Base-by-base conservation (phyloP, 768 basidiomycete genomes). In the Hypholoma sublateritium region DNA sequence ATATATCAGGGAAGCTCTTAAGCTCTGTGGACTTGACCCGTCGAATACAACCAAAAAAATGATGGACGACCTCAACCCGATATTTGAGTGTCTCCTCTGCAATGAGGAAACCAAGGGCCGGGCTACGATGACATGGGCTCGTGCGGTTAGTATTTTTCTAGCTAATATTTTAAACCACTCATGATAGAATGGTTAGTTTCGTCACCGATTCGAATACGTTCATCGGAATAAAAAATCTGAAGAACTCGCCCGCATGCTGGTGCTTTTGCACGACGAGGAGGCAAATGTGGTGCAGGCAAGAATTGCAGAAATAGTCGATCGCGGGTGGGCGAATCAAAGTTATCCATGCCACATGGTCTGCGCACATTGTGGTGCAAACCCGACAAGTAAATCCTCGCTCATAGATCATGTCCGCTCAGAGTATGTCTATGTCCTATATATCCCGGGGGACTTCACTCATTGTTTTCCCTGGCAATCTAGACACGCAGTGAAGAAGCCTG, bases 61-160 rank as follows among this genome's bases (percentile, higher is more conserved):
- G 28, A 55, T 55, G 54, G 47, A 53, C 17, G 32, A 53, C 34
- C 39, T 53, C 1, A 6, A 53, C 17, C 42, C 42, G 13, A 32
- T 53, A 4, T 53, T 53, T 8, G 43, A 53, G 36, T 44, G 43
- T 35, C 22, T 53, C 5, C 11, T 12, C 13, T 53, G 43, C 16
- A 25, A 35, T 5, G 6, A 12, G 12, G 22, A 19, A 24, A 2
- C 4, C 14, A 25, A 36, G 19, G 53, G 53, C 4, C 28, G 53
- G 3, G 32, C 53, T 21, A 46, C 43, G 13, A 45, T 44, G 53
- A 44, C 53, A 21, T 53, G 53, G 53, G 9, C 36, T 22, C 12
- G 28, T 32, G 43, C 43, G 13, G 53, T 53, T 14, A 36, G 53
- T n/a, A 17, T 50, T 21, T n/a, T n/a, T 50, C 11, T 17, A 34